These are phyloP conservation scores for Helicocarpus griseus DNA, from an alignment of 2,329 filamentous ascomycete species.

Conservation along the genomic window DNA sequence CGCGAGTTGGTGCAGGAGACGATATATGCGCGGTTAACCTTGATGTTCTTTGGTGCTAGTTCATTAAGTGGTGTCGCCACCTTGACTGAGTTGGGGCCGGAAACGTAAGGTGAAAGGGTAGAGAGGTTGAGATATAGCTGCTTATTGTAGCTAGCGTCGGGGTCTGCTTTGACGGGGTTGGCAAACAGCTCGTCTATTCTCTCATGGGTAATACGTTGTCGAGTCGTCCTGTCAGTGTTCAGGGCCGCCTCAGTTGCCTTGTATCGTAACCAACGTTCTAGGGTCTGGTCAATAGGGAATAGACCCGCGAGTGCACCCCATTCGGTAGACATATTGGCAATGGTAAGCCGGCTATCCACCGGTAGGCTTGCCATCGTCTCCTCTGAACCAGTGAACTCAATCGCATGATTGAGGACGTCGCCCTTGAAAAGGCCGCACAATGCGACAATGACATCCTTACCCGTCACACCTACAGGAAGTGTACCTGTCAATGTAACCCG, in stretches of 20 bases:
- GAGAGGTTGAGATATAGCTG: slow-evolving; percentile 71
- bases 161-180: slow-evolving; percentile 60
- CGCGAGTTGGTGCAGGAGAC: slow-evolving; percentile 85
- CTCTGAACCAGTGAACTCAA: slow-evolving; percentile 77
- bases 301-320: slow-evolving; percentile 65
- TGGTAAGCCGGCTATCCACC: slow-evolving; percentile 62
- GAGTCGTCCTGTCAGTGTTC: slow-evolving; percentile 34
- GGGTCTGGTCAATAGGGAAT: slow-evolving; percentile 69
- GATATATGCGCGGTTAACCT: slow-evolving; percentile 74
- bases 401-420: slow-evolving; percentile 81
- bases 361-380: slow-evolving; percentile 64
- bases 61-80: slow-evolving; percentile 67
- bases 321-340: slow-evolving; percentile 70
- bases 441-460: slow-evolving; percentile 89
- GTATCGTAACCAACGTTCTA: slow-evolving; percentile 63
- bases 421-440: slow-evolving; percentile 78
- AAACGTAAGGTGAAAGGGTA: slow-evolving; percentile 71
- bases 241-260: slow-evolving; percentile 67
- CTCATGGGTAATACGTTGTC: slow-evolving; percentile 59
- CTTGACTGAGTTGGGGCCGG: slow-evolving; percentile 88
- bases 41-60: slow-evolving; percentile 64
- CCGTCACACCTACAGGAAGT: slow-evolving; percentile 70
- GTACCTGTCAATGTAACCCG: slow-evolving; percentile 68
- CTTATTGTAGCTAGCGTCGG: slow-evolving; percentile 73
- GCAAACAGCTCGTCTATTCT: slow-evolving; percentile 62